These are phyloP conservation scores for Ganoderma multipileum DNA, from an alignment of 1,284 basidiomycete species.

Conservation along the genomic window DNA sequence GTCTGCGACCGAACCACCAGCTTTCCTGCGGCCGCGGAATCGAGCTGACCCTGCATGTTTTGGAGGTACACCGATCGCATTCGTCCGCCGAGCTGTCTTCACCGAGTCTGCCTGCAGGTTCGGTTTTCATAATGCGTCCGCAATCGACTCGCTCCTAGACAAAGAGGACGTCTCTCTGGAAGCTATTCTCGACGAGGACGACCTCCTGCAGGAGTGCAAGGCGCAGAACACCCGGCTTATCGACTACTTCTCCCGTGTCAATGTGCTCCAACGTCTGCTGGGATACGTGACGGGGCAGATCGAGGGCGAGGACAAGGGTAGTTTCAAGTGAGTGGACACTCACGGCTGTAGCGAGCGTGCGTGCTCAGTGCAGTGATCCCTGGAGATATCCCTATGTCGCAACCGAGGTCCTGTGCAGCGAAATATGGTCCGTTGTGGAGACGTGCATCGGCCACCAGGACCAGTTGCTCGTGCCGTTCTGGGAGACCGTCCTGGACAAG, in stretches of 20 bases:
- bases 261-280: constrained; percentile 81
- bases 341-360: constrained; percentile 8
- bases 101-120: constrained; percentile 59
- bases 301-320: constrained; percentile 75
- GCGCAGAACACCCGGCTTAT: constrained; percentile 90
- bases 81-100: constrained; percentile 30
- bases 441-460: constrained; percentile 81
- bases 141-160: constrained; percentile 84
- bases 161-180: constrained; percentile 87
- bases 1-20: constrained; percentile 8
- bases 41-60: constrained; percentile 37
- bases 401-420: constrained; percentile 95
- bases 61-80: constrained; percentile 40
- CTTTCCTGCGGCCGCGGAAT: not conserved
- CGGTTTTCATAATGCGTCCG: constrained; percentile 83
- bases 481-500: constrained; percentile 90
- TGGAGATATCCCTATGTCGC: constrained; percentile 91
- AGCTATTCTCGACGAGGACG: constrained; percentile 93
- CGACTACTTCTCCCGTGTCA: constrained; percentile 83
- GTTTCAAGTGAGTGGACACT: constrained; percentile 71
- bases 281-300: constrained; percentile 89
- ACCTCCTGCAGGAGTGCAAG: constrained; percentile 95
- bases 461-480: constrained; percentile 84
- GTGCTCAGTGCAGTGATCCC: constrained; percentile 16
- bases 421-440: constrained; percentile 94